phyloP scores from a whole-genome alignment of 2,329 filamentous ascomycete species.

The Fusarium buharicum region DNA sequence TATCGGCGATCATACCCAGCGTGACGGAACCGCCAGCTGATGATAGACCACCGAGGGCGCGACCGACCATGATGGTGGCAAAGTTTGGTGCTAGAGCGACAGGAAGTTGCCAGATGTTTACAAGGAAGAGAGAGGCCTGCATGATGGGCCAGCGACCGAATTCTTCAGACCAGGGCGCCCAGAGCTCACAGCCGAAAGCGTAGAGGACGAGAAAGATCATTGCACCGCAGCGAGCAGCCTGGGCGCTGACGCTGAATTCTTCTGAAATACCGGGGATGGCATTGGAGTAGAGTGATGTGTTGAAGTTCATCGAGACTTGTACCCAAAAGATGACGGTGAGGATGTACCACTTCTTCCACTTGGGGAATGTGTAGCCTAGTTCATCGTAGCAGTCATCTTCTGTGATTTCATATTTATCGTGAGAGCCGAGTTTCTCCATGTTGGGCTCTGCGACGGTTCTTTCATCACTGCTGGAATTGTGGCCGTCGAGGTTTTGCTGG shows the following conservation, averaged over 20 bases:
- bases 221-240: constrained; percentile 77
- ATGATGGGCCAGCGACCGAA: constrained; percentile 80
- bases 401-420: constrained; percentile 60
- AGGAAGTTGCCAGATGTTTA: constrained; percentile 81
- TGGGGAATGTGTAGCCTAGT: constrained; percentile 70
- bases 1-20: constrained; percentile 78
- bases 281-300: constrained; percentile 79
- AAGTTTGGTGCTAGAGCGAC: constrained; percentile 80
- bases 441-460: constrained; percentile 9
- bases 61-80: constrained; percentile 74
- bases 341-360: constrained; percentile 76
- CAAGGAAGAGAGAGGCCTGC: constrained; percentile 76
- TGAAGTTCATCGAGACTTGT: constrained; percentile 83
- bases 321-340: constrained; percentile 78
- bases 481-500: constrained; percentile 44
- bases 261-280: constrained; percentile 71
- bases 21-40: constrained; percentile 79
- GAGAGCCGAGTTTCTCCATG: constrained; percentile 51
- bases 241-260: constrained; percentile 74
- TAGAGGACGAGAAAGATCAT: constrained; percentile 83
- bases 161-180: constrained; percentile 90
- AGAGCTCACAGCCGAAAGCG: constrained; percentile 87
- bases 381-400: constrained; percentile 71
- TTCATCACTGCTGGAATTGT: constrained; percentile 25
- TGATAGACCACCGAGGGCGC: constrained; percentile 74